phyloP scores from a whole-genome alignment of 2,329 filamentous ascomycete genomes.

The Myriosclerotinia curreyana region DNA sequence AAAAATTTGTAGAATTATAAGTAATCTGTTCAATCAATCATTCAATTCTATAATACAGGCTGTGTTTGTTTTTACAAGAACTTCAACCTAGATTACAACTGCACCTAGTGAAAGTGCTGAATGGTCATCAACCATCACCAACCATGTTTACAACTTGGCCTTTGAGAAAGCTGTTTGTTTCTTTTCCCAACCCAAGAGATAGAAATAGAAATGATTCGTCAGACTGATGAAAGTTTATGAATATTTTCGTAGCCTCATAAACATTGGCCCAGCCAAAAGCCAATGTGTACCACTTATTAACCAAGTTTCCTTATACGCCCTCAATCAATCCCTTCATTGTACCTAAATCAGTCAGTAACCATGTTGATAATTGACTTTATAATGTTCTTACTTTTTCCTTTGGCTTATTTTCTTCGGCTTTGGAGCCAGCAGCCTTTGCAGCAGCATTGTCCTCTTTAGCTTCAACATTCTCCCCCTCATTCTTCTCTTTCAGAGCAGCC shows the following conservation, averaged over 20 bases:
- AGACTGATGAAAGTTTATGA: slow-evolving; percentile 20
- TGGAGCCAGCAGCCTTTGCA: slow-evolving; percentile 21
- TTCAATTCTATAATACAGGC: slow-evolving; percentile 17
- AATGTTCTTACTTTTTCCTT: slow-evolving; percentile 27
- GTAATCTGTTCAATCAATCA: neutral
- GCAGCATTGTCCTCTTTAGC: slow-evolving; percentile 9
- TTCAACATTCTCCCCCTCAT: slow-evolving; percentile 34
- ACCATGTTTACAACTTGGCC: slow-evolving; percentile 28
- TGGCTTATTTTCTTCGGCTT: slow-evolving; percentile 15
- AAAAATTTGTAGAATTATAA: neutral
- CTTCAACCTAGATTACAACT: slow-evolving; percentile 30
- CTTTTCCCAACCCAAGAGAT: neutral
- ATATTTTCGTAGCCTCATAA: slow-evolving; percentile 2
- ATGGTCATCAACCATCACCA: too few species aligned
- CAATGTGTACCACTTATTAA: slow-evolving; percentile 13
- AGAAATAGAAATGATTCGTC: slow-evolving; percentile 11
- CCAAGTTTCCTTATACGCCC: slow-evolving; percentile 17
- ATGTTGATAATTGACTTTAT: neutral
- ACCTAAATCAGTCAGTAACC: slow-evolving; percentile 7
- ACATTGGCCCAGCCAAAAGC: slow-evolving; percentile 13
- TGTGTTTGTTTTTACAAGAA: slow-evolving; percentile 34
- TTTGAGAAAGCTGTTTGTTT: slow-evolving; percentile 18
- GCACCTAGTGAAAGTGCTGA: slow-evolving; percentile 24
- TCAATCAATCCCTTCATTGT: slow-evolving; percentile 18
- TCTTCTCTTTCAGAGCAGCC: slow-evolving; percentile 43